Evolutionary conservation across 345 rosid genomes (phyloP).

Genomic region (Acer yangbiense): DNA sequence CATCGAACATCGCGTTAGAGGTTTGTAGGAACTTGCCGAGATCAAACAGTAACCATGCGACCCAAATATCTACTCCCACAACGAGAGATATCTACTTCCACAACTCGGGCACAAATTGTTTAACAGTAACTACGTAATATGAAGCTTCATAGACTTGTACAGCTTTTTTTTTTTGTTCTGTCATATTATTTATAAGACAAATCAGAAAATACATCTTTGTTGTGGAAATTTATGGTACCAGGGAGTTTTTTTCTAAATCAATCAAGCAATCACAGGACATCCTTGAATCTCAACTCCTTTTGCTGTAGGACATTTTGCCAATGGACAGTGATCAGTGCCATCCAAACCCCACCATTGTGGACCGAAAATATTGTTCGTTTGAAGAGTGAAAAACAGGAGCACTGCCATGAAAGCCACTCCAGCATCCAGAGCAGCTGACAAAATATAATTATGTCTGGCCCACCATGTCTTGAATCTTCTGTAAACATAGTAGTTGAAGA

Average conservation of each 20-base stretch:
- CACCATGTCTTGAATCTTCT: constrained; percentile 51
- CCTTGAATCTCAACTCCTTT: constrained; percentile 40
- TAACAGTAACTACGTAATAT: no score
- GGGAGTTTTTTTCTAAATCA: neutral
- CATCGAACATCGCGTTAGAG: no score
- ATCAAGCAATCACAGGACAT: constrained; percentile 34
- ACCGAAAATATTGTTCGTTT: constrained; percentile 34
- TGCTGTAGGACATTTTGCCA: constrained; percentile 48
- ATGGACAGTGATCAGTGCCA: constrained; percentile 44
- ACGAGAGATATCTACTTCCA: no score
- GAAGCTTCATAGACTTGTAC: no score
- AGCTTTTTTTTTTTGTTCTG: no score
- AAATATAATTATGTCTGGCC: constrained; percentile 48
- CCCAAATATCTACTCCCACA: no score
- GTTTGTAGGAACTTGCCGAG: no score
- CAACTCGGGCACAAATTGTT: no score
- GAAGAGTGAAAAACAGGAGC: constrained; percentile 36
- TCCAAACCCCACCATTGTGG: constrained; percentile 57
- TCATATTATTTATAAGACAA: no score
- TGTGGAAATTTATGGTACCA: neutral
- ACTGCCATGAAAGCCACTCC: constrained; percentile 58
- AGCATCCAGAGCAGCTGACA: constrained; percentile 60
- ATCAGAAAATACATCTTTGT: no score
- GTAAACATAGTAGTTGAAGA: constrained; percentile 40
- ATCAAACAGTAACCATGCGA: no score